Conservation (phyloP, 1,284 basidiomycete species). For the Phellinidium pouzarii region DNA sequence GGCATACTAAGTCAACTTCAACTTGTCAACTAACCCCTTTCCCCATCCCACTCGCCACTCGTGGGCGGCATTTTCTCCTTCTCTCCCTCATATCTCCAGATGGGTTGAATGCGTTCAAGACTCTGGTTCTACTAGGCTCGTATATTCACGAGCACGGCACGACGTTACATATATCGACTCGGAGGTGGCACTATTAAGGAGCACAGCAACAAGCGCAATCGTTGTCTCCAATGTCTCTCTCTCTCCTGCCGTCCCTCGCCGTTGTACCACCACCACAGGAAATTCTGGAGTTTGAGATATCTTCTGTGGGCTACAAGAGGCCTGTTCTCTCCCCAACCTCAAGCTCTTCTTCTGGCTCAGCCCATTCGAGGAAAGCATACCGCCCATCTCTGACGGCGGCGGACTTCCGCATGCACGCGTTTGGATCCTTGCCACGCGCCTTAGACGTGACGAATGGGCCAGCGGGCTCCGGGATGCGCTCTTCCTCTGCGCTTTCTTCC, state of each 20-base stretch:
- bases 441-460: neutral
- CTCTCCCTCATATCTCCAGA: neutral
- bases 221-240: neutral
- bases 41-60: no score
- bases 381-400: constrained; percentile 8
- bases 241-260: neutral
- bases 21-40: no score
- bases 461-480: neutral
- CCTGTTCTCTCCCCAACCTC: constrained; percentile 5
- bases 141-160: no score
- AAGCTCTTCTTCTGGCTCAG: neutral
- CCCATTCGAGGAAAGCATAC: neutral
- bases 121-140: neutral
- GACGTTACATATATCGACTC: no score
- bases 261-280: neutral
- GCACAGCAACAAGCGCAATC: no score
- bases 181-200: no score
- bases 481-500: neutral
- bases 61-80: neutral
- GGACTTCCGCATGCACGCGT: constrained; percentile 12
- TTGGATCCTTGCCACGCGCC: neutral
- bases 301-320: neutral
- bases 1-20: no score
- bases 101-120: no score
- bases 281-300: neutral